These are phyloP conservation scores for Trichoderma gracile DNA, from an alignment of 2,329 filamentous ascomycete genomes.

Conservation along the genomic window DNA sequence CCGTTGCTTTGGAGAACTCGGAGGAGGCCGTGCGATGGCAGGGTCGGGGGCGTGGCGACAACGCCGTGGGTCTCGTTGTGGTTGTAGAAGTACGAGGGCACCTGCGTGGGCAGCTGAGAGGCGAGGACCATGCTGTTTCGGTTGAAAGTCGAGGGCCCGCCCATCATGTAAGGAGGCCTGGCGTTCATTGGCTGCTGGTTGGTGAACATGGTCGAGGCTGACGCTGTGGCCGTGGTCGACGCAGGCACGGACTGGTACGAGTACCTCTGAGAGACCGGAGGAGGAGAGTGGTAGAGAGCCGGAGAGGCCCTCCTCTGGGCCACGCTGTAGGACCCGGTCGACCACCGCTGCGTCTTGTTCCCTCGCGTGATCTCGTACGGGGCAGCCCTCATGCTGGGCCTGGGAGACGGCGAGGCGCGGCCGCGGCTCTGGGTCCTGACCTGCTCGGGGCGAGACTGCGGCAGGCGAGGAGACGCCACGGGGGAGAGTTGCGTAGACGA, in stretches of 20 bases:
- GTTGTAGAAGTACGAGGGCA: slow-evolving; percentile 52
- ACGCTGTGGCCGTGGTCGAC: slow-evolving; percentile 22
- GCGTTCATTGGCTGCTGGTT: slow-evolving; percentile 56
- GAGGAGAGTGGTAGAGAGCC: slow-evolving; percentile 63
- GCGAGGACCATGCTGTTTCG: slow-evolving; percentile 61
- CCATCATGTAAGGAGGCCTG: slow-evolving; percentile 57
- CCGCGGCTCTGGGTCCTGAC: slow-evolving; percentile 67
- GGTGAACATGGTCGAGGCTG: slow-evolving; percentile 40
- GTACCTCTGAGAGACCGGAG: slow-evolving; percentile 58
- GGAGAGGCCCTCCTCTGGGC: slow-evolving; percentile 53
- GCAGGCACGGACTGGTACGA: slow-evolving; percentile 42
- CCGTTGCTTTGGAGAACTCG: slow-evolving; percentile 74
- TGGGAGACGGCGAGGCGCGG: slow-evolving; percentile 69
- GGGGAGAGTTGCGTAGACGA: slow-evolving; percentile 71
- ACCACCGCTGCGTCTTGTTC: slow-evolving; percentile 72
- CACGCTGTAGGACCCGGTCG: slow-evolving; percentile 65
- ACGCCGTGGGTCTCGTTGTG: slow-evolving; percentile 54
- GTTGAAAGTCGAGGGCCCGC: slow-evolving; percentile 52
- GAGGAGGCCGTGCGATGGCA: slow-evolving; percentile 72
- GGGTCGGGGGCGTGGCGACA: slow-evolving; percentile 52
- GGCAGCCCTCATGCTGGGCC: slow-evolving; percentile 65
- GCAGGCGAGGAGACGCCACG: slow-evolving; percentile 68
- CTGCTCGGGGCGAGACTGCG: slow-evolving; percentile 60
- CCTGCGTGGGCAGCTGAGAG: slow-evolving; percentile 48
- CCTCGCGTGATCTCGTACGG: slow-evolving; percentile 67